Percentiles rank a stretch among this genome's conserved stretches.
Conservation (phyloP, 1,139 yeast species). For the Saccharomyces hybrid region DNA sequence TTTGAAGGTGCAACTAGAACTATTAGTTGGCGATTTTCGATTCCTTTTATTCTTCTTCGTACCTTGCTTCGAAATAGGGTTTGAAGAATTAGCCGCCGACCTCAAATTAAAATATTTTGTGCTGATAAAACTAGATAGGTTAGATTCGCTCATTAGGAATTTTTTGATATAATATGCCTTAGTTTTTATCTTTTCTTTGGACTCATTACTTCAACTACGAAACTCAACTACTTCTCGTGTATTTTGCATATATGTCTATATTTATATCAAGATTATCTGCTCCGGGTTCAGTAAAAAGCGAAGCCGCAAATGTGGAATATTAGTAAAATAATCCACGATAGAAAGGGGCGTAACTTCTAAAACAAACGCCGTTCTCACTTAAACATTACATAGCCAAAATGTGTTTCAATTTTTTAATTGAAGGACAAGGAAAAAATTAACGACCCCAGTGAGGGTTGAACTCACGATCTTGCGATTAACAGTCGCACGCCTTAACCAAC, state of each 20-base stretch:
- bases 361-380: neutral
- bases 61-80: neutral
- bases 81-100: slow-evolving; percentile 4
- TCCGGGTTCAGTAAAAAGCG: too few species aligned
- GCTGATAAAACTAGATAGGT: slow-evolving; percentile 7
- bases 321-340: too few species aligned
- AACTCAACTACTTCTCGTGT: too few species aligned
- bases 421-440: slow-evolving; percentile 9
- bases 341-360: too few species aligned
- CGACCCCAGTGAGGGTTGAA: slow-evolving; percentile 28
- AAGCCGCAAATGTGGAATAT: too few species aligned
- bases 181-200: too few species aligned
- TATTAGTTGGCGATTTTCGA: neutral
- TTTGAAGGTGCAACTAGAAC: neutral
- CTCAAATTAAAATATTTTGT: slow-evolving; percentile 4
- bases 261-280: too few species aligned
- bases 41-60: neutral
- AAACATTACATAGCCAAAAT: too few species aligned
- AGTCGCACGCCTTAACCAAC: slow-evolving; percentile 28
- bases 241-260: too few species aligned
- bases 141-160: neutral
- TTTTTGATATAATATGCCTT: too few species aligned
- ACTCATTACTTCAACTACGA: too few species aligned
- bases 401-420: neutral
- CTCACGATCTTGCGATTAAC: slow-evolving; percentile 29